Base-by-base conservation (phyloP, 116 monocot species). In the Papilionanthe hybrid region DNA sequence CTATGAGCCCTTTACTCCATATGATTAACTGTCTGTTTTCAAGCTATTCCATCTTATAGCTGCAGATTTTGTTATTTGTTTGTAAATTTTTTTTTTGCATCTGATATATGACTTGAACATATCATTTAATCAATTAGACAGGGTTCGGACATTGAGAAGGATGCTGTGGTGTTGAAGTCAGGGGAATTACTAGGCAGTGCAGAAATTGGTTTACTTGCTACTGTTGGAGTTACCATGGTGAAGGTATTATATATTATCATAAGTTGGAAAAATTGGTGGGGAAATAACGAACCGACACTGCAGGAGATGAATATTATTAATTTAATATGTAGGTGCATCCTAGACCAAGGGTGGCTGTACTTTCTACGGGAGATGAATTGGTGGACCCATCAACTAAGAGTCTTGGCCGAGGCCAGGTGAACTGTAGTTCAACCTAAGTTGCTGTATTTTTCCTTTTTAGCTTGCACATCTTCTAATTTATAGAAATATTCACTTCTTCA, bases 301-400 rank as follows among this genome's bases (percentile, higher is more conserved):
- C 49, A 7, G n/a, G n/a, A n/a, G n/a, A n/a, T n/a, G n/a, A n/a
- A n/a, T 77, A 72, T 79, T 25, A 9, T 81, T 58, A 49, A 49
- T 4, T 79, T 71, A 76, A 23, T 10, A 1, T 83, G 75, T 84
- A 99, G 95, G 90, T 99, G 8, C 93, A 89, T 78, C 92, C 86
- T 65, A 86, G 63, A 73, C 99, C 99, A 60, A 90, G 81, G 72
- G 43, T 99, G 75, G 99, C 86, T 60, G 90, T 99, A 15, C 90
- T 99, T 79, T 93, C 93, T 78, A 95, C 93, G 49, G 92, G 95
- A 30, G 92, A 99, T 88, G 99, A 99, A 76, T 71, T 99, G 77
- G 92, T 93, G 55, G 90, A 93, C 60, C 90, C 95, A 80, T 67
- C 78, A 43, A 89, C 89, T 75, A 72, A 87, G 77, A 65, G 42